Percentiles rank a stretch among this genome's conserved stretches.
These are phyloP conservation scores for Talaromyces sp. DNA, from an alignment of 2,329 filamentous ascomycete genomes.

Conservation along the genomic window DNA sequence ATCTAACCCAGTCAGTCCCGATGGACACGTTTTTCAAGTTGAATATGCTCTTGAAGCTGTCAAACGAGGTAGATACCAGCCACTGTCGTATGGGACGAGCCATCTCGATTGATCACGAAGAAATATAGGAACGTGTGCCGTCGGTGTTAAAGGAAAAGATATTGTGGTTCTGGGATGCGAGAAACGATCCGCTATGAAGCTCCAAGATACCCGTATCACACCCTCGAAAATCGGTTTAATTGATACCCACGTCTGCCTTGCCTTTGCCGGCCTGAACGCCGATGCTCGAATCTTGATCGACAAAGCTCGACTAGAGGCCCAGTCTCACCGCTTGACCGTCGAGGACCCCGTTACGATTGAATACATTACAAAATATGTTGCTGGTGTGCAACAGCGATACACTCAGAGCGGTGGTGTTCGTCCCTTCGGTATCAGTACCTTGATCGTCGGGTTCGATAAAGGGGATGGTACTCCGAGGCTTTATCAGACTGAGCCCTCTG, in stretches of 20 bases:
- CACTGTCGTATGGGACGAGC: neutral
- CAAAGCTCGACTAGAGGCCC: conserved; percentile 94
- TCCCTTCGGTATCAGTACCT: conserved; percentile 96
- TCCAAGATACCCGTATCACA: conserved; percentile 98
- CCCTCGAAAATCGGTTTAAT: conserved; percentile 97
- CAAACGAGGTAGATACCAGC: conserved; percentile 70
- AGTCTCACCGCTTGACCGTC: conserved; percentile 93
- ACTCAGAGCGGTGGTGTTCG: conserved; percentile 97
- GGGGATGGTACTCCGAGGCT: conserved; percentile 82
- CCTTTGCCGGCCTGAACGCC: conserved; percentile 95
- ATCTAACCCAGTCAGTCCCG: conserved; percentile 69
- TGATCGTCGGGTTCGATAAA: conserved; percentile 98
- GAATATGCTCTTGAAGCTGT: conserved; percentile 99
- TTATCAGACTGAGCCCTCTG: conserved; percentile 98
- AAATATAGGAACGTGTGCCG: conserved; percentile 83
- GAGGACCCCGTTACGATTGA: conserved; percentile 97
- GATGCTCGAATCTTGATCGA: conserved; percentile 97
- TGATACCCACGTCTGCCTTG: conserved; percentile 93
- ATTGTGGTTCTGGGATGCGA: conserved; percentile 97
- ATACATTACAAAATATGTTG: conserved; percentile 99
- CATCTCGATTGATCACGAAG: neutral
- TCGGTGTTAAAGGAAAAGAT: conserved; percentile 91
- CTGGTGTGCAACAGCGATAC: conserved; percentile 96
- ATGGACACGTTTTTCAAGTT: conserved; percentile 99
- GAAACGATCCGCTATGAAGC: conserved; percentile 98